These are phyloP conservation scores for Sanguinoderma infundibulare DNA, from an alignment of 1,284 basidiomycete species.

Conservation along the genomic window DNA sequence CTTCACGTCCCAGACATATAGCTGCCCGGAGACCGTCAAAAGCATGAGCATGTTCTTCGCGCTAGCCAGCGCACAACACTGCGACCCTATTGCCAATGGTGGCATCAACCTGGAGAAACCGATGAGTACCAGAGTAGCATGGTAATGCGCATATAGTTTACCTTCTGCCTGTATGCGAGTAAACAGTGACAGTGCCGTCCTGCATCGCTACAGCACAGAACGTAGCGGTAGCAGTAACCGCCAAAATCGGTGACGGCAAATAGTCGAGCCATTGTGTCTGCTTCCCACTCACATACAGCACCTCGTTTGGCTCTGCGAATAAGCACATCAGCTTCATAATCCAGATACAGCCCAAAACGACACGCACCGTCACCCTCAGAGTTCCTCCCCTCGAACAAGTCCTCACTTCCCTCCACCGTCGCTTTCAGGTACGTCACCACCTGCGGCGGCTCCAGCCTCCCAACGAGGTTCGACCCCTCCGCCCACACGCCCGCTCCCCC, in stretches of 20 bases:
- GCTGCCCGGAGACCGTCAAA: conserved; percentile 70
- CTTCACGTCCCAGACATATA: conserved; percentile 82
- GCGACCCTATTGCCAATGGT: conserved; percentile 72
- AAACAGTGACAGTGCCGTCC: conserved; percentile 80
- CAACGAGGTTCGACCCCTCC: conserved; percentile 30
- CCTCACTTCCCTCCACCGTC: conserved; percentile 67
- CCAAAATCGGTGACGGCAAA: conserved; percentile 70
- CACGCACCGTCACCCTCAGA: conserved; percentile 63
- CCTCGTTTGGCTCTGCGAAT: conserved; percentile 62
- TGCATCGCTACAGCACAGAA: conserved; percentile 81
- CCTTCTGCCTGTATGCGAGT: conserved; percentile 79
- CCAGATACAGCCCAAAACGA: too few species aligned
- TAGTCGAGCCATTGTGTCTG: conserved; percentile 90
- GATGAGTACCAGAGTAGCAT: background rate
- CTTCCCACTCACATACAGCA: conserved; percentile 66
- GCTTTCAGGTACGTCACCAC: conserved; percentile 62
- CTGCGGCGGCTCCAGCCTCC: conserved; percentile 50
- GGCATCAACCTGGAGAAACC: conserved; percentile 66
- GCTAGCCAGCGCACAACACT: conserved; percentile 71
- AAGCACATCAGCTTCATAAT: background rate
- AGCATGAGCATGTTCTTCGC: conserved; percentile 68
- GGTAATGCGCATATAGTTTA: background rate
- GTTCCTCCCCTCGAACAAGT: conserved; percentile 83
- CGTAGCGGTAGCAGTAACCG: conserved; percentile 61
- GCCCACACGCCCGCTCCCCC: conserved; percentile 13